phyloP scores from a whole-genome alignment of 2,329 filamentous ascomycete species.

The Phialocephala subalpina region DNA sequence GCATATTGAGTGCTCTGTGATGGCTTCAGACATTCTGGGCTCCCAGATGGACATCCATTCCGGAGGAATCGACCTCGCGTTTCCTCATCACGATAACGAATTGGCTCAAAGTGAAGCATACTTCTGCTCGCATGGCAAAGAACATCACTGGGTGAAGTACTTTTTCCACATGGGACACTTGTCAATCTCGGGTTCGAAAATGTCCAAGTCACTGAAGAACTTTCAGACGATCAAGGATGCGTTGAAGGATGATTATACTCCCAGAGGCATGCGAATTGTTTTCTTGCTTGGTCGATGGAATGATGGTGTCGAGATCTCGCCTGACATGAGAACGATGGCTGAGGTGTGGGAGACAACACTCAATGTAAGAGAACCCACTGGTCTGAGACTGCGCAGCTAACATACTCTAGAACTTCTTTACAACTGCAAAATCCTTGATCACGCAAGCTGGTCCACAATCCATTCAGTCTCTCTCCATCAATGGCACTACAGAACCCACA shows the following conservation, averaged over 20 bases:
- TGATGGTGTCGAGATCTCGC: conserved; percentile 89
- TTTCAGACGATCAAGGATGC: conserved; percentile 93
- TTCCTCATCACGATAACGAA: conserved; percentile 94
- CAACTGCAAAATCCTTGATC: conserved; percentile 62
- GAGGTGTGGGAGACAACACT: conserved; percentile 83
- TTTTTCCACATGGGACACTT: conserved; percentile 96
- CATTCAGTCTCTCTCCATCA: conserved; percentile 35
- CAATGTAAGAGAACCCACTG: conserved; percentile 55
- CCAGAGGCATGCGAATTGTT: conserved; percentile 81
- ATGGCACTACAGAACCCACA: conserved; percentile 54
- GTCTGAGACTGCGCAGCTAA: conserved; percentile 22
- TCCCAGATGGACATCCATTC: conserved; percentile 91
- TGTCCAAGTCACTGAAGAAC: conserved; percentile 96
- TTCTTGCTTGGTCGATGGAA: conserved; percentile 92
- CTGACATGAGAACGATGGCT: conserved; percentile 78
- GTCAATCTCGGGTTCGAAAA: conserved; percentile 88
- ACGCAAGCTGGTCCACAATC: conserved; percentile 49
- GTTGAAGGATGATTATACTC: conserved; percentile 73
- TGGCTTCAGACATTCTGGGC: conserved; percentile 91
- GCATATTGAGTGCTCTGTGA: conserved; percentile 97
- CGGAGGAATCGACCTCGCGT: conserved; percentile 88
- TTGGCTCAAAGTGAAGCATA: conserved; percentile 91
- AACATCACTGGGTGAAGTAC: conserved; percentile 89
- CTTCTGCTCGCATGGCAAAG: conserved; percentile 56
- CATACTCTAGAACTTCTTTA: conserved; percentile 62